phyloP scores from a whole-genome alignment of 768 basidiomycete genomes.

The Termitomyces sp. region DNA sequence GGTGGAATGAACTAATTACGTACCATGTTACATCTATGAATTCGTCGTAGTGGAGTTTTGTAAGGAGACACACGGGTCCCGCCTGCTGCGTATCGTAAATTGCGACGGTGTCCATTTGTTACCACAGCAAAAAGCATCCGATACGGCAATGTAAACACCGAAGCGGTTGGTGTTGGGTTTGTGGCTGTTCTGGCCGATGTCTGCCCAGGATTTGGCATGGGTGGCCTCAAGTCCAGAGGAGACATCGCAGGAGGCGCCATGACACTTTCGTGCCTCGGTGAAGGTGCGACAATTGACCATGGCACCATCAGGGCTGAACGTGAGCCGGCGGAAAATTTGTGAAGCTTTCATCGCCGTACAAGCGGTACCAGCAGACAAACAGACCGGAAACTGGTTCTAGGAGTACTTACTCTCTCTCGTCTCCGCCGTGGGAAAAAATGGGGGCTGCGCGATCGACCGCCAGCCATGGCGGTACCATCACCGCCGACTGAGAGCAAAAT shows the following conservation, averaged over 20 bases:
- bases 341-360: conserved; percentile 90
- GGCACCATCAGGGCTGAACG: conserved; percentile 93
- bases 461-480: no score
- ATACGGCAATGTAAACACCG: conserved; percentile 87
- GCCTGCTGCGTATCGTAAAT: conserved; percentile 98
- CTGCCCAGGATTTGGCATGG: conserved; percentile 36
- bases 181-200: conserved; percentile 10
- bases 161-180: conserved; percentile 30
- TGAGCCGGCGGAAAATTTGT: conserved; percentile 93
- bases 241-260: conserved; percentile 52
- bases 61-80: conserved; percentile 84
- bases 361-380: conserved; percentile 4
- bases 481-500: no score
- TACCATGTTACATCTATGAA: conserved; percentile 97
- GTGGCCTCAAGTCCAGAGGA: conserved; percentile 46
- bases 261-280: conserved; percentile 30
- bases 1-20: conserved; percentile 18
- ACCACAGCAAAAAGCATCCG: conserved; percentile 93
- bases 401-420: conserved; percentile 97
- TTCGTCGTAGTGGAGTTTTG: conserved; percentile 94
- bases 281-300: conserved; percentile 50
- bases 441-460: no score
- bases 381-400: conserved; percentile 77
- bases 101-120: conserved; percentile 91
- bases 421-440: no score